These are phyloP conservation scores for Syzygium aromaticum DNA, from an alignment of 345 rosid species.

Conservation along the genomic window DNA sequence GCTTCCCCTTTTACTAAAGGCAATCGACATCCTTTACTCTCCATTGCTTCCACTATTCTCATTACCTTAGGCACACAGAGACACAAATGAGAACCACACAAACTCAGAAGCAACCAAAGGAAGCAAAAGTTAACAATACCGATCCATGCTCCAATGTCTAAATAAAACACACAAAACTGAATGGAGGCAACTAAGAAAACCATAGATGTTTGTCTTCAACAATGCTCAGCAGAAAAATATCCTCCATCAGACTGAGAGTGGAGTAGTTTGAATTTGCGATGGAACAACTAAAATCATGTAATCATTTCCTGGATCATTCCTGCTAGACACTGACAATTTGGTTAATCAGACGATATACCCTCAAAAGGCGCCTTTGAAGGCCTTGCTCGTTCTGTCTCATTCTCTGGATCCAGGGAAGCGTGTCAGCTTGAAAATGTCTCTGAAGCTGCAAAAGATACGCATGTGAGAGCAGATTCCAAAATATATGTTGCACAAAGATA, in stretches of 20 bases:
- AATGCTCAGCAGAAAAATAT: not conserved
- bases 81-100: not conserved
- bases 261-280: not conserved
- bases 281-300: not conserved
- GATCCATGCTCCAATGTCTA: not conserved
- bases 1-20: conserved; percentile 87
- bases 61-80: conserved; percentile 34
- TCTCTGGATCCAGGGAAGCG: conserved; percentile 83
- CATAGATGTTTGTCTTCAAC: not conserved
- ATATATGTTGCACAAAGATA: not conserved
- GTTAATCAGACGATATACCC: conserved; percentile 29
- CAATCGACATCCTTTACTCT: conserved; percentile 77
- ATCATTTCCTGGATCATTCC: not conserved
- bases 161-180: not conserved
- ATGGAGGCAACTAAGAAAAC: not conserved
- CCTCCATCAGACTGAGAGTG: not conserved
- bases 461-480: not conserved
- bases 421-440: conserved; percentile 94
- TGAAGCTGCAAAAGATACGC: conserved; percentile 57
- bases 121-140: not conserved
- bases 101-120: not conserved
- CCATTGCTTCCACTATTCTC: conserved; percentile 91
- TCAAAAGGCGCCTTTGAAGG: conserved; percentile 88
- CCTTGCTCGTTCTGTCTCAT: conserved; percentile 89
- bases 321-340: not conserved